Evolutionary conservation across 192 early-diverging fungal genomes (phyloP), one percentile per base, ranked within the genome.

Genomic region (Entomortierella parvispora): DNA sequence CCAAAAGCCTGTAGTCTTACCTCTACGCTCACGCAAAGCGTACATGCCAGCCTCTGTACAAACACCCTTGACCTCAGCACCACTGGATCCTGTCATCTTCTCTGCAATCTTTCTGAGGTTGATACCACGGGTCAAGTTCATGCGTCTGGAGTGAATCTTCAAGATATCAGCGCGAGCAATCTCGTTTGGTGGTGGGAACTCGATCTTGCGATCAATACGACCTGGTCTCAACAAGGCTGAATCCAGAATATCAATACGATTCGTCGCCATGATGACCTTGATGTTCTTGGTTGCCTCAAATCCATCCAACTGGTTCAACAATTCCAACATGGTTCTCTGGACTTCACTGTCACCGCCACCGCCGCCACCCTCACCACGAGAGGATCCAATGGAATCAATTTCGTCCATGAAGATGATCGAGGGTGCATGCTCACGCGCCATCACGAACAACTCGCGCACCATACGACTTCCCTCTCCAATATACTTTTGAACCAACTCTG

Each of bases 361-460:
- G 20, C 87, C 87, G 44, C 92, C 90, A 26, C 86, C 85, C 48
- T 94, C 93, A 33, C 91, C 91, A 63, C 94, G 90, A 29, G 93
- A 92, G 28, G 92, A 93, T 58, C 94, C 94, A 77, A 95, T 94
- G 4, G 92, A 93, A 76, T 95, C 94, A 58, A 95, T 94, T 79
- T 95, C 94, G 79, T 95, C 94, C 93, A 95, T 94, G 58, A 95
- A 95, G 65, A 95, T 94, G 68, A 94, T 95, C 26, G 93, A 94
- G 34, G 94, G 94, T 2, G 94, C 94, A 61, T 95, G 94, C 70
- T 94, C 92, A 80, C 94, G 90, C 65, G 93, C 92, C 93, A 95
- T 95, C 34, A 93, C 92, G 65, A 95, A 95, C 40, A 95, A 84
- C 83, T 95, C 93, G 22, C 93, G 89, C 14, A 95, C 94, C 94